phyloP scores from a whole-genome alignment of 2,329 filamentous ascomycete genomes.

The Metarhizium robertsii region DNA sequence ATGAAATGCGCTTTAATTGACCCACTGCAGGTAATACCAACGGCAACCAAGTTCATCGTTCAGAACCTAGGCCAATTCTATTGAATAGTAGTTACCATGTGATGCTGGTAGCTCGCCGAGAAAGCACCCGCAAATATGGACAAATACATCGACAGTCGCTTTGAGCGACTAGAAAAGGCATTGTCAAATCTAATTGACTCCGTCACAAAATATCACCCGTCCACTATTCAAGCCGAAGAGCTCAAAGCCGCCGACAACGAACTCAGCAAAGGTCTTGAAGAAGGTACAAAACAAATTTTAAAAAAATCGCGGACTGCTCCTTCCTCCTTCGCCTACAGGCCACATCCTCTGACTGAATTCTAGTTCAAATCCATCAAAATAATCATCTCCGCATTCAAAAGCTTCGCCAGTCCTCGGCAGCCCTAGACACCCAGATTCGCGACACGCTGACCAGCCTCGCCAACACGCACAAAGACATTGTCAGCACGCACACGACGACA shows the following conservation, averaged over 20 bases:
- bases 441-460: conserved; percentile 61
- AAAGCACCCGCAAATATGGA: conserved; percentile 39
- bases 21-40: conserved; percentile 11
- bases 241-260: conserved; percentile 62
- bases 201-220: conserved; percentile 74
- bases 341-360: not conserved
- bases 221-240: conserved; percentile 55
- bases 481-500: conserved; percentile 48
- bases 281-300: conserved; percentile 35
- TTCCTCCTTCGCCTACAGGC: not conserved
- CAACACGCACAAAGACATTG: conserved; percentile 62
- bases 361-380: conserved; percentile 65
- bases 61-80: too few species aligned
- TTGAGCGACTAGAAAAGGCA: conserved; percentile 57
- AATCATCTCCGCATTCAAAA: conserved; percentile 61
- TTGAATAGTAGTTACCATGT: not conserved
- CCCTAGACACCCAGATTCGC: conserved; percentile 64
- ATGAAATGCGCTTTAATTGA: conserved; percentile 8
- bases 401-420: conserved; percentile 55
- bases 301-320: not conserved
- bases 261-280: conserved; percentile 54
- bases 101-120: not conserved
- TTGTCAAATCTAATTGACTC: conserved; percentile 66
- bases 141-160: conserved; percentile 49
- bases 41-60: not conserved